Conservation (phyloP, 1,139 yeast genomes). For the Entelexis paramagnoliae region DNA sequence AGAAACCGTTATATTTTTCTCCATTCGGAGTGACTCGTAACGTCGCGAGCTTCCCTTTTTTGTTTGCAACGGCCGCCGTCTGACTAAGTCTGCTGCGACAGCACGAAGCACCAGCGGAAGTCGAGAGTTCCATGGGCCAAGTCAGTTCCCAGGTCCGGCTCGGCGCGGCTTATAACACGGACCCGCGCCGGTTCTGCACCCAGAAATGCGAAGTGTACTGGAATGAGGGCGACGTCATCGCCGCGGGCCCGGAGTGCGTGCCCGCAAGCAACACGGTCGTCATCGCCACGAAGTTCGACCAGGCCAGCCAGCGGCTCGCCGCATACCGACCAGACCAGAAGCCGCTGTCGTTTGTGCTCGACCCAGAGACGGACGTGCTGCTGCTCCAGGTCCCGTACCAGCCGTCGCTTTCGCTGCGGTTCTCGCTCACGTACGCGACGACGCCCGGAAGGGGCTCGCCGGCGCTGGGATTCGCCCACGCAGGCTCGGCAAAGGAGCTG, state of each 20-base stretch:
- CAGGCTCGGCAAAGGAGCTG: slow-evolving; percentile 11
- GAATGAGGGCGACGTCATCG: slow-evolving; percentile 19
- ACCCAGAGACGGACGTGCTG: slow-evolving; percentile 20
- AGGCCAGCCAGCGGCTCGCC: slow-evolving; percentile 1
- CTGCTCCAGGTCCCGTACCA: slow-evolving; percentile 22
- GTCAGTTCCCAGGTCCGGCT: slow-evolving; percentile 17
- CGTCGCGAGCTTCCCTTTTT: neutral
- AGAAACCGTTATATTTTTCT: too few species aligned
- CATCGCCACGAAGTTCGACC: slow-evolving; percentile 8
- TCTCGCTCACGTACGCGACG: slow-evolving; percentile 15
- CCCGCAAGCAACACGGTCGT: slow-evolving; percentile 11
- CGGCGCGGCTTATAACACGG: slow-evolving; percentile 16
- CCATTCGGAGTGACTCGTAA: neutral
- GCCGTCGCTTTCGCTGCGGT: slow-evolving; percentile 18
- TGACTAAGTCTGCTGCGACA: slow-evolving; percentile 5
- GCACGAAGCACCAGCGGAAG: slow-evolving; percentile 4
- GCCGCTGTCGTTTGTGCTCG: slow-evolving; percentile 22
- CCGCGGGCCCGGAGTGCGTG: slow-evolving; percentile 1
- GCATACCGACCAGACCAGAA: slow-evolving; percentile 15
- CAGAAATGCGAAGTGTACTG: slow-evolving; percentile 14
- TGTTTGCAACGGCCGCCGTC: neutral
- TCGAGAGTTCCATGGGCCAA: slow-evolving; percentile 22
- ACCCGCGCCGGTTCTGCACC: slow-evolving; percentile 19
- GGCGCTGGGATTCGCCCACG: slow-evolving; percentile 14
- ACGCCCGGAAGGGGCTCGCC: slow-evolving; percentile 10